Percentiles rank a stretch among this genome's conserved stretches.
Evolutionary conservation across 2,329 filamentous ascomycete species (phyloP).

Genomic region (Septoria linicola): DNA sequence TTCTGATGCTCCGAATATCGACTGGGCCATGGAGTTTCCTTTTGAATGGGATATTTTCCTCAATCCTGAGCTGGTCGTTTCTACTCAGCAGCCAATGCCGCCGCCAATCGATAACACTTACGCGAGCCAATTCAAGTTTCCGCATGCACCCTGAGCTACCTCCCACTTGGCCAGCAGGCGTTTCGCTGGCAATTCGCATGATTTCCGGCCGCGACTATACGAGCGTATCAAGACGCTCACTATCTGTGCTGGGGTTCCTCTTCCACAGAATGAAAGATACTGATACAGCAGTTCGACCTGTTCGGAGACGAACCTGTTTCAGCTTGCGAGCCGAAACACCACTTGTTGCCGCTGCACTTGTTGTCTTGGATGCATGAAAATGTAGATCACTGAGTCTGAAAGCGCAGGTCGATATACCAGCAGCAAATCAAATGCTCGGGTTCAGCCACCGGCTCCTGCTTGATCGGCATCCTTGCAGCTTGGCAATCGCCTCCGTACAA

Average conservation of each 20-base stretch:
- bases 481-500: constrained; percentile 15
- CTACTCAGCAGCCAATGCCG: constrained; percentile 29
- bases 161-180: neutral
- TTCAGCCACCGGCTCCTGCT: constrained; percentile 11
- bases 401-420: constrained; percentile 11
- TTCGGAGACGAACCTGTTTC: constrained; percentile 18
- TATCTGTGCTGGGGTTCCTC: neutral
- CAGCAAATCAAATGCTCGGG: constrained; percentile 18
- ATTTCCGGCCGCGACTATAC: neutral
- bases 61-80: constrained; percentile 37
- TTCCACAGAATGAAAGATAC: no score
- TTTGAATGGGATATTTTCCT: constrained; percentile 40
- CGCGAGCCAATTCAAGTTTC: constrained; percentile 23
- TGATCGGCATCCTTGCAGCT: constrained; percentile 24
- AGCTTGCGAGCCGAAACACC: constrained; percentile 12
- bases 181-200: neutral
- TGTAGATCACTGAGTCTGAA: constrained; percentile 20
- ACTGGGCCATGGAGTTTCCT: constrained; percentile 37
- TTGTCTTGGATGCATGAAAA: constrained; percentile 17
- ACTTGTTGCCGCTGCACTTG: constrained; percentile 12
- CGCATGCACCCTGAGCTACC: constrained; percentile 3
- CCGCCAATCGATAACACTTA: constrained; percentile 22
- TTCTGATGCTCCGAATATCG: constrained; percentile 34
- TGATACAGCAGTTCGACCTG: neutral
- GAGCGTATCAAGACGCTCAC: neutral